These are phyloP conservation scores for Hanseniaspora occidentalis DNA, from an alignment of 805 yeast genomes.

Conservation along the genomic window DNA sequence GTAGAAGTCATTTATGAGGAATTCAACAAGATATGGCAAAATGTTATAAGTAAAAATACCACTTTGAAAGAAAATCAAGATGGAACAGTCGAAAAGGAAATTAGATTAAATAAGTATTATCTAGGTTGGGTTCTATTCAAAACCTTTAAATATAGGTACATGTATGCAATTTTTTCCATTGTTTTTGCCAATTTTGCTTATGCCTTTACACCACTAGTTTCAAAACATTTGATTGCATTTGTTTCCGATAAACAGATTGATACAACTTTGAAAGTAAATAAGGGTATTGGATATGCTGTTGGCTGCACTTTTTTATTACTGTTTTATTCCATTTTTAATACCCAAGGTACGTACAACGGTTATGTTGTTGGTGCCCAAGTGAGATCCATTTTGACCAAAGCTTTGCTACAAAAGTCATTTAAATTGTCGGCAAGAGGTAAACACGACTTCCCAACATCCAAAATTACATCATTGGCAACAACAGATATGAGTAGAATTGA, in stretches of 20 bases:
- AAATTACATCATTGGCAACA: conserved; percentile 65
- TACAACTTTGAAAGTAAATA: conserved; percentile 30
- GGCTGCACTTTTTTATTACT: conserved; percentile 51
- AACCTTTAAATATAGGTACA: conserved; percentile 38
- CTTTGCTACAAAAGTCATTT: conserved; percentile 57
- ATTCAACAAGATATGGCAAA: conserved; percentile 26
- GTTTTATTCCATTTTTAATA: conserved; percentile 34
- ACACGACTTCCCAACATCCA: conserved; percentile 51
- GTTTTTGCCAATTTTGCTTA: conserved; percentile 33
- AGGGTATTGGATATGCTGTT: conserved; percentile 66
- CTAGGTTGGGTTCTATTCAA: no score
- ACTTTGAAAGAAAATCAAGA: no score
- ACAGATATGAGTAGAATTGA: conserved; percentile 76
- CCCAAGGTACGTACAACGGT: conserved; percentile 52
- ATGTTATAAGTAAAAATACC: no score
- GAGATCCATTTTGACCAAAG: conserved; percentile 59
- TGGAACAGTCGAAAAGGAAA: conserved; percentile 18
- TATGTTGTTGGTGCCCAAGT: conserved; percentile 57
- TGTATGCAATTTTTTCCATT: conserved; percentile 31
- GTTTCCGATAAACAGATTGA: conserved; percentile 41
- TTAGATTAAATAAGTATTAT: no score
- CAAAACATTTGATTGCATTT: conserved; percentile 50
- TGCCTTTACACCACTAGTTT: conserved; percentile 54
- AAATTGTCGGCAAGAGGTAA: conserved; percentile 44
- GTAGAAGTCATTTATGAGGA: conserved; percentile 29